phyloP scores from a whole-genome alignment of 2,329 filamentous ascomycete genomes.

The Fusarium incarnatum region DNA sequence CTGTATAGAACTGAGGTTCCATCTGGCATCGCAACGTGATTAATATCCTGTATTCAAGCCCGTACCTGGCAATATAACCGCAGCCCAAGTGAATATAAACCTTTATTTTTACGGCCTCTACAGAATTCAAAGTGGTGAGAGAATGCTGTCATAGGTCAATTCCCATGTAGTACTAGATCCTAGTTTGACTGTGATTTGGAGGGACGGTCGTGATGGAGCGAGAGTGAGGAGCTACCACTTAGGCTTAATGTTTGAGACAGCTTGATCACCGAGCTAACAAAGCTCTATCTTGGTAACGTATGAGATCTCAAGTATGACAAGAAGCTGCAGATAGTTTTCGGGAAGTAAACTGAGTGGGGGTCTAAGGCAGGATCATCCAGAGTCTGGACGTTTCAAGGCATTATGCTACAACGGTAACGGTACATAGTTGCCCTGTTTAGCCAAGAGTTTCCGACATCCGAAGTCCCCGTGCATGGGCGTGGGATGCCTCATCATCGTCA shows the following conservation, averaged over 20 bases:
- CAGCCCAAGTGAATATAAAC: neutral
- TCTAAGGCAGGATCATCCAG: neutral
- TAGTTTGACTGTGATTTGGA: neutral
- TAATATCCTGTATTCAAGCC: neutral
- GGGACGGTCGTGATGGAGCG: neutral
- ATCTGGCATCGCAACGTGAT: neutral
- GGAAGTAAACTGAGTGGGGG: conserved; percentile 23
- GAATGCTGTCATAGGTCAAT: neutral
- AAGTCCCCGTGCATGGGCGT: conserved; percentile 25
- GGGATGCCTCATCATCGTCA: conserved; percentile 39
- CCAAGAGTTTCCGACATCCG: conserved; percentile 30
- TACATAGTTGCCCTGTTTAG: neutral
- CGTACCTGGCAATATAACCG: neutral
- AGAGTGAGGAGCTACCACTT: neutral
- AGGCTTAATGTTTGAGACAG: neutral
- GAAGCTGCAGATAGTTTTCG: neutral
- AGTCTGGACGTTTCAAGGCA: conserved; percentile 13
- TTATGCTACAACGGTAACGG: conserved; percentile 11
- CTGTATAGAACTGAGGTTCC: neutral
- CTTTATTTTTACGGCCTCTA: neutral
- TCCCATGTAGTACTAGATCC: neutral
- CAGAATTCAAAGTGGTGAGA: neutral
- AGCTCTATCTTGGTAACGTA: neutral
- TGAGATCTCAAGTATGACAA: neutral
- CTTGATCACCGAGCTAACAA: neutral